Evolutionary conservation across 2,329 filamentous ascomycete genomes (phyloP).

Genomic region (Davidsoniella eucalypti): DNA sequence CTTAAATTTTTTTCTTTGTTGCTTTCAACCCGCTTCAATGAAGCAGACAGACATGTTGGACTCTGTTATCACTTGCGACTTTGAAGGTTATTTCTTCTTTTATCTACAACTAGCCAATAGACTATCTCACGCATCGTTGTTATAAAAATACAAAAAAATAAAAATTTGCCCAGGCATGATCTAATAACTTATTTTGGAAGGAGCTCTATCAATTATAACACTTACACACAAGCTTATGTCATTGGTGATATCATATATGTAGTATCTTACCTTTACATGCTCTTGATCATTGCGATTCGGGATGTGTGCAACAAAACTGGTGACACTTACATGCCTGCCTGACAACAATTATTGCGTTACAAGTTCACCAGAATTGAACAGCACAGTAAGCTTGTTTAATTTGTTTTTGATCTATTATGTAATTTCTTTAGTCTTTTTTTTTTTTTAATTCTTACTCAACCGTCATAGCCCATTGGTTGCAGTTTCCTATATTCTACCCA

Average conservation of each 20-base stretch:
- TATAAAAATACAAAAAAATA: too few species aligned
- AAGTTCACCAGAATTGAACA: too few species aligned
- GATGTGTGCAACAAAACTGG: too few species aligned
- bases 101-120: constrained; percentile 7
- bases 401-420: not conserved
- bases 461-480: not conserved
- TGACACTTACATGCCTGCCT: too few species aligned
- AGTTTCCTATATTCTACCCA: not conserved
- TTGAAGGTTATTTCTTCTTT: not conserved
- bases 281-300: not conserved
- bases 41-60: constrained; percentile 6
- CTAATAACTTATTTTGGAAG: too few species aligned
- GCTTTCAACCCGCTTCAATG: constrained; percentile 1
- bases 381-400: too few species aligned
- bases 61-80: constrained; percentile 8
- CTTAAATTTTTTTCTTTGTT: constrained; percentile 1
- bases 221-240: not conserved
- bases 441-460: not conserved
- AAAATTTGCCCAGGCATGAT: too few species aligned
- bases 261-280: not conserved
- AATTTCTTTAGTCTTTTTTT: constrained; percentile 1
- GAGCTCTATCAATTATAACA: too few species aligned
- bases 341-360: too few species aligned
- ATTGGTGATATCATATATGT: not conserved
- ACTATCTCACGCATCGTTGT: constrained; percentile 5